Base-by-base conservation (phyloP, 306 rosid species). In the Castanospermum australe region DNA sequence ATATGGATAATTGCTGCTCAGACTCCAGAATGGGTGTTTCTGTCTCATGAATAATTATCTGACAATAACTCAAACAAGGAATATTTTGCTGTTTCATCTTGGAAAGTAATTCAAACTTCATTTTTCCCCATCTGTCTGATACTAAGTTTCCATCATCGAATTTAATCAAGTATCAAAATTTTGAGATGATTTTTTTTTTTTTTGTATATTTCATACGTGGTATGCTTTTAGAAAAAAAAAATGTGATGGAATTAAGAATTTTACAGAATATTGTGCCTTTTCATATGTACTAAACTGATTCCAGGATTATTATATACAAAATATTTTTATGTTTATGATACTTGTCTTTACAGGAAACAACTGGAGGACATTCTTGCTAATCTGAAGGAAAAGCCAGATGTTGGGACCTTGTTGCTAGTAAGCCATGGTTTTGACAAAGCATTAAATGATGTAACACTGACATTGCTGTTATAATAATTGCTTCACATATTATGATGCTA, bases 321-420 rank as follows among this genome's bases (percentile, higher is more conserved):
- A 4, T 50, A 22, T 75, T 45, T 6, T 79, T 71, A 30, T 84
- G 81, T 44, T 64, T 38, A 71, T 78, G 86, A 52, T 73, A n/a
- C 54, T 61, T 82, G 67, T 83, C 51, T 82, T 78, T 80, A n/a
- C 94, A 95, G 99, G 89, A 95, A 90, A 88, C 99, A 93, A 83
- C 92, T 95, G 22, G 99, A 95, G 90, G 99, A 95, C 81, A 93
- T 93, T 84, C 96, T 91, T 83, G 79, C 74, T 83, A 86, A 84
- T 85, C 78, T 91, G 81, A 93, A 89, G 81, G 99, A 93, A 83
- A 95, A 93, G 86, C 98, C 97, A 75, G 99, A 95, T 86, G 98
- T 95, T 76, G 99, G 93, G 77, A 86, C 94, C 62, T 80, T 95
- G 86, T 83, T 95, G 77, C 54, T 90, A 93, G 99, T 95, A 83